Conservation (phyloP, 768 basidiomycete genomes). For the Harrya chromipes region DNA sequence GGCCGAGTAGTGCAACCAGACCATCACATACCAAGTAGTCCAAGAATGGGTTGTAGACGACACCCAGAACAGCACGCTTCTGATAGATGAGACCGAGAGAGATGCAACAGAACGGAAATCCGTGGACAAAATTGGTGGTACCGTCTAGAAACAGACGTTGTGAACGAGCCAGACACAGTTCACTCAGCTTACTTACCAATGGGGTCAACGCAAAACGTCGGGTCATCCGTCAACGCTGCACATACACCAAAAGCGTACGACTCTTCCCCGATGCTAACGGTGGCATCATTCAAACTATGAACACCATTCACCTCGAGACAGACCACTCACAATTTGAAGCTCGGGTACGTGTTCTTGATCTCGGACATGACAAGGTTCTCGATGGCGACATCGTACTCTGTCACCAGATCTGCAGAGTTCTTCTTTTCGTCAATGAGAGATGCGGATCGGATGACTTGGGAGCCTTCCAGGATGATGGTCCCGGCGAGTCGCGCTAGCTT, state of each 20-base stretch:
- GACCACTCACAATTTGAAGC: conserved; percentile 72
- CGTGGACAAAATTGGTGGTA: conserved; percentile 84
- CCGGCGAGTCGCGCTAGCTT: conserved; percentile 71
- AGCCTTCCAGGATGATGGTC: conserved; percentile 69
- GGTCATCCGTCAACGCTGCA: conserved; percentile 72
- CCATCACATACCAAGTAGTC: conserved; percentile 56
- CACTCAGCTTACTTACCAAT: conserved; percentile 54
- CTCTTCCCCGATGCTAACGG: conserved; percentile 92
- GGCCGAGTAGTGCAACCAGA: not conserved
- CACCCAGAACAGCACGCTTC: conserved; percentile 76
- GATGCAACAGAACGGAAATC: conserved; percentile 84
- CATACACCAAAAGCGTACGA: conserved; percentile 75
- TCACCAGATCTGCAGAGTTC: conserved; percentile 92
- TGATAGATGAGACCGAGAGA: conserved; percentile 86
- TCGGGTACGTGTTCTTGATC: conserved; percentile 62
- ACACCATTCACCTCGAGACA: not conserved
- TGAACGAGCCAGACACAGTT: not conserved
- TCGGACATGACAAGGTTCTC: conserved; percentile 78
- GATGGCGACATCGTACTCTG: conserved; percentile 88
- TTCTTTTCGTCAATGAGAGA: conserved; percentile 75
- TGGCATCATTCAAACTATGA: not conserved
- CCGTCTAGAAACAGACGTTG: conserved; percentile 49
- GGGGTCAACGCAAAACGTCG: conserved; percentile 95
- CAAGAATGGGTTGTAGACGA: conserved; percentile 90
- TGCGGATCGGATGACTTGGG: conserved; percentile 61